phyloP scores from a whole-genome alignment of 495 filamentous ascomycete species.

The Penicillium angulare region DNA sequence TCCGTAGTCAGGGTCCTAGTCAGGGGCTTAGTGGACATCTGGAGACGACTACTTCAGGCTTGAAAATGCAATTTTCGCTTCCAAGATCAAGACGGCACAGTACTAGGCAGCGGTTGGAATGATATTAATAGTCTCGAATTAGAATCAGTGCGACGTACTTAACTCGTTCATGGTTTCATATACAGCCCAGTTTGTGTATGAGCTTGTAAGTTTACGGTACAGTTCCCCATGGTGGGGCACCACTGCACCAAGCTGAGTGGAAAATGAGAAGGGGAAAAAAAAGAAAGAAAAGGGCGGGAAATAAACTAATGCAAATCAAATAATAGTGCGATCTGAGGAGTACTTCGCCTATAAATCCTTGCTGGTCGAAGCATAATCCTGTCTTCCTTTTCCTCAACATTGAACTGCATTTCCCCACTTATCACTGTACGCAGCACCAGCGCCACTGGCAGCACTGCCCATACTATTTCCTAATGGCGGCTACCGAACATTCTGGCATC shows the following conservation, averaged over 20 bases:
- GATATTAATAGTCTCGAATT: neutral
- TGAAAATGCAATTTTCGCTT: neutral
- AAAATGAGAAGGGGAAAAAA: constrained; percentile 1
- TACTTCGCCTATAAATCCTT: constrained; percentile 4
- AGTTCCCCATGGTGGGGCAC: constrained; percentile 5
- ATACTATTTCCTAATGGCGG: constrained; percentile 13
- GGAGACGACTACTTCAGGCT: neutral
- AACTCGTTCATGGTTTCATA: neutral
- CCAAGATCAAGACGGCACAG: neutral
- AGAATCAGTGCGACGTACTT: constrained; percentile 1
- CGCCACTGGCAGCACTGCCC: constrained; percentile 10
- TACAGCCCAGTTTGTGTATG: neutral
- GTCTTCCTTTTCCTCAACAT: constrained; percentile 16
- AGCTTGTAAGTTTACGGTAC: constrained; percentile 7
- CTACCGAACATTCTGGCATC: constrained; percentile 9
- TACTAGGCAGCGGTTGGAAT: neutral
- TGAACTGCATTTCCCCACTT: constrained; percentile 17
- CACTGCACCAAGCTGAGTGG: constrained; percentile 7
- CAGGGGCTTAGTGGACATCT: neutral
- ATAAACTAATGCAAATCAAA: constrained; percentile 1
- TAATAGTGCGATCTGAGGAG: constrained; percentile 1
- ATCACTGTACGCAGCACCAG: constrained; percentile 15
- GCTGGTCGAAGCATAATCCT: constrained; percentile 8
- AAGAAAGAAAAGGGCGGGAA: constrained; percentile 1
- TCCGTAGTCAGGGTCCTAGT: neutral